Evolutionary conservation across 163 green algal species (phyloP), one percentile per base, ranked within the genome.

Genomic region (Chlamydomonas reinhardtii): DNA sequence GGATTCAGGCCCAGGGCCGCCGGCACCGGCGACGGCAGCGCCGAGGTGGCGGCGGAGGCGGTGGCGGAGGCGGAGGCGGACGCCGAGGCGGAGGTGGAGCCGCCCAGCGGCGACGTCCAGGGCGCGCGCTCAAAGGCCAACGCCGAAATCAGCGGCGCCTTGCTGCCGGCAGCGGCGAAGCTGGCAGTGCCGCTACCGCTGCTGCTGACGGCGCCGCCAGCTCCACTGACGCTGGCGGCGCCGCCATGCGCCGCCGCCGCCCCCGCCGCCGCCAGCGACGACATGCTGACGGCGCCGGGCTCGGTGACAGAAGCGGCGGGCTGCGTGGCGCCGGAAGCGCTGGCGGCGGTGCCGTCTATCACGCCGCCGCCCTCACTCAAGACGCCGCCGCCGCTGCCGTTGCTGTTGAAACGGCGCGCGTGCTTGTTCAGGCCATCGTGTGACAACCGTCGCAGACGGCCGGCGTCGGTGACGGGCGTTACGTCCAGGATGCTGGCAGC

Each of bases 91-190:
- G 43, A 17, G 39, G 61, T 4, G 11, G 64, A 27, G 15, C 35
- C 35, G 34, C 32, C 66, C n/a, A n/a, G 12, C 62, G 27, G 64
- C 29, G 32, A 48, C 39, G 39, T 77, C 79, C 79, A 85, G 22
- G 79, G 79, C n/a, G 79, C 79, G 16, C 68, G 34, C 48, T 85
- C 79, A 12, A 64, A 73, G 14, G 79, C 52, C 2, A 85, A 32
- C 34, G 79, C 79, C 2, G 69, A 34, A 1, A 85, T 68, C 12
- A 77, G 79, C 48, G 77, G 77, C 37, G 61, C 54, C 20, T 35
- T 54, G 64, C 64, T 66, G 27, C n/a, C n/a, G n/a, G 64, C 16
- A n/a, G 4, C 29, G 8, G 14, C 16, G 27, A 20, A 4, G 56
- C 17, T 32, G 64, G 54, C 68, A 65, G 43, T n/a, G 25, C 9